Conservation (phyloP, 2,329 filamentous ascomycete species). For the Zasmidium angulare region DNA sequence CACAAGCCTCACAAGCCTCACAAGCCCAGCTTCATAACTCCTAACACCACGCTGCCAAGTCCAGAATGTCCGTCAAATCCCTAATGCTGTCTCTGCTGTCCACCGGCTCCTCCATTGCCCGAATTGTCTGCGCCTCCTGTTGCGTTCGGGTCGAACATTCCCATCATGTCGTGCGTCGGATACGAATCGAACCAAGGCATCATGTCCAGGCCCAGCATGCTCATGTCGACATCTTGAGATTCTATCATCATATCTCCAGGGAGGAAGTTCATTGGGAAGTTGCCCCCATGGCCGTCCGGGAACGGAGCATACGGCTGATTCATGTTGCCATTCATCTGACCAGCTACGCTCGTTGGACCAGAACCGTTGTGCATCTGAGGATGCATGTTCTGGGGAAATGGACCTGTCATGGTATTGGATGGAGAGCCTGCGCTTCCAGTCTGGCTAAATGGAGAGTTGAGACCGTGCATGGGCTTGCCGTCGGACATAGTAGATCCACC, state of each 20-base stretch:
- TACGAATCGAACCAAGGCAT: slow-evolving; percentile 76
- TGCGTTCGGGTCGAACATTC: slow-evolving; percentile 21
- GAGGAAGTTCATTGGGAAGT: slow-evolving; percentile 31
- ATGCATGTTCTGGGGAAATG: slow-evolving; percentile 10
- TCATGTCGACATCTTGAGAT: slow-evolving; percentile 75
- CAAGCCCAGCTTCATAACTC: background rate
- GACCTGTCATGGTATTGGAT: slow-evolving; percentile 2
- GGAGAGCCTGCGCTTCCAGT: slow-evolving; percentile 15
- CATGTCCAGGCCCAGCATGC: slow-evolving; percentile 65
- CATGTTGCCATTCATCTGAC: slow-evolving; percentile 25
- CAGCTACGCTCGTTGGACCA: slow-evolving; percentile 8
- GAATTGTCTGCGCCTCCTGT: slow-evolving; percentile 6
- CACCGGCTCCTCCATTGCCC: slow-evolving; percentile 4
- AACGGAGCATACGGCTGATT: slow-evolving; percentile 15
- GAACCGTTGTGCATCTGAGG: slow-evolving; percentile 2
- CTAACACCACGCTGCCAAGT: background rate
- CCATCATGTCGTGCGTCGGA: slow-evolving; percentile 42
- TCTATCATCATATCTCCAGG: slow-evolving; percentile 65
- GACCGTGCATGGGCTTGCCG: slow-evolving; percentile 40
- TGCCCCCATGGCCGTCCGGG: slow-evolving; percentile 2
- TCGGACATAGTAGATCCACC: slow-evolving; percentile 5
- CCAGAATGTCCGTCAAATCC: background rate
- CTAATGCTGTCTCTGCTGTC: slow-evolving; percentile 4
- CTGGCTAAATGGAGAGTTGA: slow-evolving; percentile 48
- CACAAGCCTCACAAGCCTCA: too few species aligned